Evolutionary conservation across 2,329 filamentous ascomycete species (phyloP).

Genomic region (Claviceps sp.): DNA sequence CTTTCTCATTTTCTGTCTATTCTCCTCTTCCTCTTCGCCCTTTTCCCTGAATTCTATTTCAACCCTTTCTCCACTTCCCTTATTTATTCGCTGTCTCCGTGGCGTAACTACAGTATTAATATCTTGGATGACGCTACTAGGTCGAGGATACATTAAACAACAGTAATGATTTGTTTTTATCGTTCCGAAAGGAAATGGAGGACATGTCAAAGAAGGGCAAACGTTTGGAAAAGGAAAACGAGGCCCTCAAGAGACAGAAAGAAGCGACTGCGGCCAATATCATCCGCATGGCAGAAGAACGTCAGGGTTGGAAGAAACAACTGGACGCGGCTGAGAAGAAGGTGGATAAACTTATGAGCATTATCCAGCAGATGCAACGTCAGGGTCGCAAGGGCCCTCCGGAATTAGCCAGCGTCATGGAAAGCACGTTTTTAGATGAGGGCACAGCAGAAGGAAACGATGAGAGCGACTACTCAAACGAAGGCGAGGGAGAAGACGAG

Average conservation of each 20-base stretch:
- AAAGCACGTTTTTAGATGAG: constrained; percentile 44
- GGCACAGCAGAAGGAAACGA: constrained; percentile 34
- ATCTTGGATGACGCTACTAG: constrained; percentile 29
- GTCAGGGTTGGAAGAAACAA: constrained; percentile 70
- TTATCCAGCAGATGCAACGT: constrained; percentile 93
- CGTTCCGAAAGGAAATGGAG: constrained; percentile 98
- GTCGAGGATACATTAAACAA: constrained; percentile 98
- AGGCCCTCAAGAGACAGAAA: constrained; percentile 80
- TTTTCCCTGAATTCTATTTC: not conserved
- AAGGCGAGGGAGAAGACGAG: constrained; percentile 42
- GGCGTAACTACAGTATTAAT: not conserved
- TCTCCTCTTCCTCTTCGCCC: not conserved
- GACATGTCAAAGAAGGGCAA: constrained; percentile 99
- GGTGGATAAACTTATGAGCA: constrained; percentile 81
- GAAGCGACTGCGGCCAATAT: constrained; percentile 91
- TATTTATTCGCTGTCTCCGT: not conserved
- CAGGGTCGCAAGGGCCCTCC: constrained; percentile 70
- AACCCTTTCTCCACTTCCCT: not conserved
- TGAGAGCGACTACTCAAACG: constrained; percentile 52
- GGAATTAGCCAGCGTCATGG: constrained; percentile 46
- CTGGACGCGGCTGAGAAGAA: constrained; percentile 44
- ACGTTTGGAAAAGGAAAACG: constrained; percentile 90
- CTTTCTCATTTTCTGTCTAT: not conserved
- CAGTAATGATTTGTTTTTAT: constrained; percentile 92
- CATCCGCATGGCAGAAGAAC: constrained; percentile 91